Conservation (phyloP, 352 stramenopile genomes). For the Phytophthora podocarpi region DNA sequence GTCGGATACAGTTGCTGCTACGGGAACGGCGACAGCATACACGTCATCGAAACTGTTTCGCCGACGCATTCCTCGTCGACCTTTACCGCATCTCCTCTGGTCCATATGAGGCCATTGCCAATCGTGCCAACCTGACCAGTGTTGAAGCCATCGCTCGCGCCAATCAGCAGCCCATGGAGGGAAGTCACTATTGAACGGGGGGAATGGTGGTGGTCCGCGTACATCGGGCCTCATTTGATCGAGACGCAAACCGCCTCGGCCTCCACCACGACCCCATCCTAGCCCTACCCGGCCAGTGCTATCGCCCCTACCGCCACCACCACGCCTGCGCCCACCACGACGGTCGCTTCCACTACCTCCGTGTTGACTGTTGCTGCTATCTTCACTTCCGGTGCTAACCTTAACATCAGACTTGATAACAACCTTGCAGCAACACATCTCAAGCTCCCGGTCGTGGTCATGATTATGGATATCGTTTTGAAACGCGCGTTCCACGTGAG, state of each 20-base stretch:
- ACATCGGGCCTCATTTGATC: slow-evolving; percentile 19
- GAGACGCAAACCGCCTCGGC: slow-evolving; percentile 18
- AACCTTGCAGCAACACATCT: slow-evolving; percentile 50
- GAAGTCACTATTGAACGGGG: slow-evolving; percentile 15
- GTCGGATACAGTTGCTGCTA: slow-evolving; percentile 12
- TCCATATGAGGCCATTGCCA: slow-evolving; percentile 17
- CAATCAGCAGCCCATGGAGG: slow-evolving; percentile 25
- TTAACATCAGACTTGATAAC: slow-evolving; percentile 26
- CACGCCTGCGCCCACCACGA: slow-evolving; percentile 4
- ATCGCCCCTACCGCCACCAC: slow-evolving; percentile 16
- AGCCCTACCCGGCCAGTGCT: slow-evolving; percentile 6
- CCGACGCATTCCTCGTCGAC: slow-evolving; percentile 31
- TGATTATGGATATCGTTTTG: slow-evolving; percentile 26
- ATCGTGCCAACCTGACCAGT: slow-evolving; percentile 21
- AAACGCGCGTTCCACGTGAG: slow-evolving; percentile 27
- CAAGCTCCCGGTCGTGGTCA: slow-evolving; percentile 26
- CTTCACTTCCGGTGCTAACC: neutral
- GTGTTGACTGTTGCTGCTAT: slow-evolving; percentile 1
- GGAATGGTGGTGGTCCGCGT: slow-evolving; percentile 11
- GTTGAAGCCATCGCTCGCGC: slow-evolving; percentile 23
- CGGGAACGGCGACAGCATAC: slow-evolving; percentile 29
- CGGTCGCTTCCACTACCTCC: slow-evolving; percentile 1
- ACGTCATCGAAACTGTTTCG: slow-evolving; percentile 63
- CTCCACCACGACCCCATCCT: slow-evolving; percentile 23
- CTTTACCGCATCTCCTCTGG: slow-evolving; percentile 6